phyloP scores from a whole-genome alignment of 768 basidiomycete genomes.

The Hemileccinum rubropunctum region DNA sequence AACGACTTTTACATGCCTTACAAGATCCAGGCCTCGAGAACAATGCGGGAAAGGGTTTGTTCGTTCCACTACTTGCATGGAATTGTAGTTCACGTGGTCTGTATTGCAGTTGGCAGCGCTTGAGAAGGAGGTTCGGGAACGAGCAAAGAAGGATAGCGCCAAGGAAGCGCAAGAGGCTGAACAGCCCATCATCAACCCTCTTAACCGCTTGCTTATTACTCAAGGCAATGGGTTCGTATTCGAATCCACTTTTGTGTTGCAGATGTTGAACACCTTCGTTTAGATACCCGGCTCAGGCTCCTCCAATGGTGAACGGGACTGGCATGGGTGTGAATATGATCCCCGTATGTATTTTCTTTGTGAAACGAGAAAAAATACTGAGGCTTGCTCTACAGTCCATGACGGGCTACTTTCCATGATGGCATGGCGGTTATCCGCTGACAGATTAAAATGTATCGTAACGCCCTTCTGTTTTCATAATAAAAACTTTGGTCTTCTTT shows the following conservation, averaged over 20 bases:
- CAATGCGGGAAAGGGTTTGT: conserved; percentile 69
- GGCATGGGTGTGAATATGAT: conserved; percentile 48
- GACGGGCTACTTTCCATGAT: conserved; percentile 54
- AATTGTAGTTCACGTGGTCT: conserved; percentile 5
- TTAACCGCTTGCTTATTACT: conserved; percentile 62
- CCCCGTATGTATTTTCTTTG: conserved; percentile 45
- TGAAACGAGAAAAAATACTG: not conserved
- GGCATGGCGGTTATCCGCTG: conserved; percentile 1
- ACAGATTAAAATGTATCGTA: conserved; percentile 24
- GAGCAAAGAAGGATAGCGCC: conserved; percentile 78
- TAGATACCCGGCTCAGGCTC: conserved; percentile 64
- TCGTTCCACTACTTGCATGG: not conserved
- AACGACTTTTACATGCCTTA: conserved; percentile 99
- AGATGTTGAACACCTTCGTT: conserved; percentile 6
- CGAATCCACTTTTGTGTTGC: not conserved
- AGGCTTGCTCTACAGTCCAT: conserved; percentile 40
- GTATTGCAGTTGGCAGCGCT: conserved; percentile 61
- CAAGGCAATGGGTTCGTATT: conserved; percentile 60
- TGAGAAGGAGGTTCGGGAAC: conserved; percentile 88
- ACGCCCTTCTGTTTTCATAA: conserved; percentile 25
- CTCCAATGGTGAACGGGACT: conserved; percentile 55
- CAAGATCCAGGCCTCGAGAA: conserved; percentile 82
- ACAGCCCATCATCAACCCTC: conserved; percentile 84
- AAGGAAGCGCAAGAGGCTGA: conserved; percentile 90
- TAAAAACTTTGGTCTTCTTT: conserved; percentile 12